Conservation (phyloP, 2,329 filamentous ascomycete genomes). For the Penicillium sp. region DNA sequence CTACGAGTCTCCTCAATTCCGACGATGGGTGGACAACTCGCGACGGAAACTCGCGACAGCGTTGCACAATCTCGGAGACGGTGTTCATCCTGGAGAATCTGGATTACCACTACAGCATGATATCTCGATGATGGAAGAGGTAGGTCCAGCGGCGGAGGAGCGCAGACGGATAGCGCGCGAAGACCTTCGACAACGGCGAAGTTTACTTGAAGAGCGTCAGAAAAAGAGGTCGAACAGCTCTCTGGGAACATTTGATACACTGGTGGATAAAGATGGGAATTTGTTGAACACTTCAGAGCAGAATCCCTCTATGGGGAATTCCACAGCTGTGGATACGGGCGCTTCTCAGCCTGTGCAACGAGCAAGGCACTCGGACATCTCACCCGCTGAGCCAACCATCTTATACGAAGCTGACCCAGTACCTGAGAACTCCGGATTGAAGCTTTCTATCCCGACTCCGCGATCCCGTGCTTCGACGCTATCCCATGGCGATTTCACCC, state of each 20-base stretch:
- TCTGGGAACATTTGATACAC: constrained; percentile 46
- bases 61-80: constrained; percentile 64
- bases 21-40: constrained; percentile 66
- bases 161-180: constrained; percentile 50
- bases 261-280: constrained; percentile 51
- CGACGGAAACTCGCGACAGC: constrained; percentile 65
- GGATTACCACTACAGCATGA: constrained; percentile 40
- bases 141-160: constrained; percentile 49
- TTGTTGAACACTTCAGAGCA: constrained; percentile 30
- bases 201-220: constrained; percentile 45
- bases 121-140: constrained; percentile 54
- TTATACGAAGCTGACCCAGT: constrained; percentile 21
- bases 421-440: constrained; percentile 29
- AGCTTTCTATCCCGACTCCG: constrained; percentile 39
- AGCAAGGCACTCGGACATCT: constrained; percentile 23
- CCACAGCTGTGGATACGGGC: constrained; percentile 44
- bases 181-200: constrained; percentile 50
- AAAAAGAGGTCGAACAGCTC: constrained; percentile 31
- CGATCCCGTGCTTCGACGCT: constrained; percentile 49
- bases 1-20: constrained; percentile 67
- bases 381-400: constrained; percentile 6
- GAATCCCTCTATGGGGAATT: constrained; percentile 32
- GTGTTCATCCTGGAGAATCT: constrained; percentile 56
- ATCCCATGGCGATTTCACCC: constrained; percentile 50
- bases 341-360: constrained; percentile 33